Conservation (phyloP, 2,329 filamentous ascomycete genomes). For the Xylaria sp. region DNA sequence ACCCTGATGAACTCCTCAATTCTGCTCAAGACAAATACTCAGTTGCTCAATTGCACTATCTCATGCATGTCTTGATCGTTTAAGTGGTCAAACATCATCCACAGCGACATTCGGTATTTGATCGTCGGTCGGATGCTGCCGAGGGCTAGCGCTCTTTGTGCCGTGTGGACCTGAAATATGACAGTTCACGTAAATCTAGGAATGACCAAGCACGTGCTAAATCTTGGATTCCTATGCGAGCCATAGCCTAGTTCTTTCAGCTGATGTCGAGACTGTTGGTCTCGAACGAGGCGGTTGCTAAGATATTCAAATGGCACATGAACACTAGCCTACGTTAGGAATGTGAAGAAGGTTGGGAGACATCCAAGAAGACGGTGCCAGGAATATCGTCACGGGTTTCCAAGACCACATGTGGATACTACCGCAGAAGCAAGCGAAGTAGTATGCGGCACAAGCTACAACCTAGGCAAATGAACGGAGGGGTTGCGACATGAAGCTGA, state of each 20-base stretch:
- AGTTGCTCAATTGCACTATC: background rate
- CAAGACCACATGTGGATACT: background rate
- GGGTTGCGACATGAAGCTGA: background rate
- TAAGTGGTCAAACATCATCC: background rate
- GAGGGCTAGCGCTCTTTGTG: background rate
- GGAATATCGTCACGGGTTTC: background rate
- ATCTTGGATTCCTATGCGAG: background rate
- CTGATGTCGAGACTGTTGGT: slow-evolving; percentile 19
- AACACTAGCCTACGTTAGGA: slow-evolving; percentile 22
- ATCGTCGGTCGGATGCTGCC: slow-evolving; percentile 19
- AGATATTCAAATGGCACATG: background rate
- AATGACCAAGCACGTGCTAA: background rate
- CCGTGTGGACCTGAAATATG: slow-evolving; percentile 4
- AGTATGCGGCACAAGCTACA: background rate
- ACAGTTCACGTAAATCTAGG: background rate
- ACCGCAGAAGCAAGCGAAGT: background rate
- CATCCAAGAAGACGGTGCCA: background rate
- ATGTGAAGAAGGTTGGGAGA: slow-evolving; percentile 11
- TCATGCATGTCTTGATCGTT: background rate
- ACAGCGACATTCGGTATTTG: background rate
- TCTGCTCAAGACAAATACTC: no score
- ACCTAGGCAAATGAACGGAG: slow-evolving; percentile 1
- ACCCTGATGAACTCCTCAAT: background rate
- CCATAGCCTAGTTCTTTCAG: background rate
- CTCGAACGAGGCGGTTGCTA: background rate